Base-by-base conservation (phyloP, 2,329 filamentous ascomycete genomes). In the Fusarium hainanense region DNA sequence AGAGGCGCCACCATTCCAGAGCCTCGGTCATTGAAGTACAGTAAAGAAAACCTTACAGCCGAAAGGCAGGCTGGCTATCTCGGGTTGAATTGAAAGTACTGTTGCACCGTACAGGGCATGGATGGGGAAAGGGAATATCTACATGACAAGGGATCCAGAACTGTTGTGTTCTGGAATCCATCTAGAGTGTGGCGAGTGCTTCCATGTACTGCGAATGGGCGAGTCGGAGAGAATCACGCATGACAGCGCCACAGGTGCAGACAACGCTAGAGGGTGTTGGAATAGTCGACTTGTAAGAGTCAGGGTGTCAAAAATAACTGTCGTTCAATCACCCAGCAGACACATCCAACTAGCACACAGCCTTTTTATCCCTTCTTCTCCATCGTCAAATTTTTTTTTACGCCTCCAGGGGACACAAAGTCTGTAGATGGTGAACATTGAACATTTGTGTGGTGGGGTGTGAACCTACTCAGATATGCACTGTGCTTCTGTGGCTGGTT, bases 151-250 rank as follows among this genome's bases (percentile, higher is more conserved):
- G 57, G 67, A 63, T 55, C 52, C 52, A 64, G 34, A 18, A 37
- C 54, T 70, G 58, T 62, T 68, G 63, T 55, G 62, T 69, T 70
- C 67, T 70, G 68, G 68, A 70, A 70, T 65, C 59, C 42, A 46
- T 70, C 67, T 59, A 68, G 55, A 69, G 52, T 69, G 68, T 71
- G 68, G 68, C 68, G 65, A 71, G 54, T 71, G 65, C 64, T 66
- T 56, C 68, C 48, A 32, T 66, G 30, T n/a, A 40, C 55, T 60
- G 54, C 57, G 58, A 73, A 69, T 71, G 41, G 58, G 54, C 47
- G 32, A 49, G 37, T 61, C 46, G 55, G 65, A 63, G 65, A 50
- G 57, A 54, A 73, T 68, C 60, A 66, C 62, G 54, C 64, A 58
- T 62, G 46, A 34, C 20, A 34, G 28, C 64, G 68, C 68, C 68